Conservation (phyloP, 805 yeast species). For the Nakazawaea molendinolei region DNA sequence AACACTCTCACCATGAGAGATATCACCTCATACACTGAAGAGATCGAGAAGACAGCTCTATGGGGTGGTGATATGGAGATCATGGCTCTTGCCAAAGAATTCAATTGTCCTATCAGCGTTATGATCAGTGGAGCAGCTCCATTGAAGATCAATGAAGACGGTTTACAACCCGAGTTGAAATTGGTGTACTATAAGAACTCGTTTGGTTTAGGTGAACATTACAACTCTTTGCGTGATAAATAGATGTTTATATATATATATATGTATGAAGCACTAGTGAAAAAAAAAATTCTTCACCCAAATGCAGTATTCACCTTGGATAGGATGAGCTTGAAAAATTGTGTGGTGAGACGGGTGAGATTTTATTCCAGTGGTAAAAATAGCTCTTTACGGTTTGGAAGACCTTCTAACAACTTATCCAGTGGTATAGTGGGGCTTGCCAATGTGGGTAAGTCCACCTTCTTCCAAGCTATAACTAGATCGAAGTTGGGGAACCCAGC, state of each 20-base stretch:
- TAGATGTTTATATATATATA: too few species aligned
- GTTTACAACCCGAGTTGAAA: constrained; percentile 46
- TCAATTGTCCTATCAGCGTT: constrained; percentile 66
- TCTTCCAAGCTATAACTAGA: constrained; percentile 93
- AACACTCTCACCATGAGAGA: constrained; percentile 56
- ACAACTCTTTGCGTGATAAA: constrained; percentile 56
- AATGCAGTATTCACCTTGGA: too few species aligned
- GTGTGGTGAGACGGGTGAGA: too few species aligned
- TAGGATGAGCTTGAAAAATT: too few species aligned
- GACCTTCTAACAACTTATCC: constrained; percentile 34
- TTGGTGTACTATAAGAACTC: constrained; percentile 80
- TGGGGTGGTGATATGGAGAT: constrained; percentile 98
- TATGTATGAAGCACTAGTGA: too few species aligned
- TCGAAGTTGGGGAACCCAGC: constrained; percentile 95
- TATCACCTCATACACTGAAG: constrained; percentile 59
- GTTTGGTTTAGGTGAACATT: constrained; percentile 92
- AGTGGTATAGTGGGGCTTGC: constrained; percentile 95
- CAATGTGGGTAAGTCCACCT: constrained; percentile 92
- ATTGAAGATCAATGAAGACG: constrained; percentile 55
- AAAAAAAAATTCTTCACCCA: too few species aligned
- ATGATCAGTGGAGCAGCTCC: constrained; percentile 73
- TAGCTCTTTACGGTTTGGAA: constrained; percentile 24
- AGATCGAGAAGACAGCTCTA: constrained; percentile 69
- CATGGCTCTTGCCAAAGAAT: constrained; percentile 69
- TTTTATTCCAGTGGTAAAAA: too few species aligned